Percentiles rank a stretch among this genome's conserved stretches.
Conservation (phyloP, 2,329 filamentous ascomycete genomes). For the Pseudogymnoascus destructans region DNA sequence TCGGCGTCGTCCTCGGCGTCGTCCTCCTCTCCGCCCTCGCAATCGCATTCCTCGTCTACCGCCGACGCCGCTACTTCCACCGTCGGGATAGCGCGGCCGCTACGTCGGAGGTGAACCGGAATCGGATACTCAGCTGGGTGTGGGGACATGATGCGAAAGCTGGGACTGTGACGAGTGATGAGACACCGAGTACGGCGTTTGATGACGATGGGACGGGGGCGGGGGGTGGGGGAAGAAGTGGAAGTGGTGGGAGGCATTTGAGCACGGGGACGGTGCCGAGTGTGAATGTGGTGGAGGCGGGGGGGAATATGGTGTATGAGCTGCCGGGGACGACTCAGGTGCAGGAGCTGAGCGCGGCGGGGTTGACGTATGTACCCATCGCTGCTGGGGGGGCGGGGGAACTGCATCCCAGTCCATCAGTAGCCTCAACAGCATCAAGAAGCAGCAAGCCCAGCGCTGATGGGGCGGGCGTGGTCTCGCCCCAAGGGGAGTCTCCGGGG, state of each 20-base stretch:
- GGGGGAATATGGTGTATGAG: not conserved
- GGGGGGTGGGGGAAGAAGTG: not conserved
- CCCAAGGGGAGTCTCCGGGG: too few species aligned
- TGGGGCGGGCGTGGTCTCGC: not conserved
- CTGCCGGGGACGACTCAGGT: not conserved
- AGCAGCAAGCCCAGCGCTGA: not conserved
- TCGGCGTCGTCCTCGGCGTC: conserved; percentile 48
- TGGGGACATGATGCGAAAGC: conserved; percentile 16
- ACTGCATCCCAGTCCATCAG: not conserved
- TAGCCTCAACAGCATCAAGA: not conserved
- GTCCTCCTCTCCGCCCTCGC: conserved; percentile 40
- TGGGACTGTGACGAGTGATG: conserved; percentile 21
- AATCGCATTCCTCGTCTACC: conserved; percentile 40
- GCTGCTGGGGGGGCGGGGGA: not conserved
- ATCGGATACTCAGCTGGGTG: conserved; percentile 22
- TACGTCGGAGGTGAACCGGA: conserved; percentile 18
- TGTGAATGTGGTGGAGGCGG: not conserved
- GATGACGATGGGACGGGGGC: not conserved
- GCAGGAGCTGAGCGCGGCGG: not conserved
- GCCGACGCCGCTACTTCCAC: conserved; percentile 28
- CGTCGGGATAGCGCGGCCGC: conserved; percentile 16
- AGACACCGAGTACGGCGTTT: conserved; percentile 12
- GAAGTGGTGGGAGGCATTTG: not conserved
- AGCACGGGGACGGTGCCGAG: not conserved
- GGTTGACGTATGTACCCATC: not conserved